Evolutionary conservation across 176 grass and related monocot genomes (phyloP), one percentile per base, ranked within the genome.

Genomic region (Dactylis glomerata): DNA sequence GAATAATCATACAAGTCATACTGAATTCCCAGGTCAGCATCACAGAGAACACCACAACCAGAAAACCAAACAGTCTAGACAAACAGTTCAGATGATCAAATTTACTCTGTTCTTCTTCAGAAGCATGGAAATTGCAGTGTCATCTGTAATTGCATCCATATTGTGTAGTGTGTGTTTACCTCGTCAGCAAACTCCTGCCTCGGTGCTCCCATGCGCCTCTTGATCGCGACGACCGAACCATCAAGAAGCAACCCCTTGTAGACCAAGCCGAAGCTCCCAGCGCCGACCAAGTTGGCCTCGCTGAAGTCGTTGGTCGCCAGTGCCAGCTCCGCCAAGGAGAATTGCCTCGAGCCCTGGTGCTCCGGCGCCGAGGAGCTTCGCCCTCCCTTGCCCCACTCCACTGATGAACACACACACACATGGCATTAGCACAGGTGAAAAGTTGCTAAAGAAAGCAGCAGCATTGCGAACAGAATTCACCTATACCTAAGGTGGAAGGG

Each of bases 211-310:
- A 65, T 55, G 57, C 93, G 91, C 55, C 77, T 92, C 90, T 98
- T 98, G 75, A 98, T 90, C 2, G 91, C 96, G 13, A 98, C 96
- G 62, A 98, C 70, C 0, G 93, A 93, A 68, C 91, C 96, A 28
- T 98, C 96, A 69, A 92, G 87, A 76, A 98, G 93, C 85, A 98
- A 57, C 22, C 93, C 96, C 89, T 92, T 98, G 87, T 98, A 98
- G n/a, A 98, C 93, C 24, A 94, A 55, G 0, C 96, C 96, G 12
- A 98, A 98, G 70, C 91, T 94, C 65, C 96, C 96, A 0, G 83
- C 83, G 6, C 96, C 96, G 4, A 98, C 91, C 41, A 95, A 38
- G 87, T 98, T 95, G 14, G 57, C 83, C 51, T 92, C 91, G 44
- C 79, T 81, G 76, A 98, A 98, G 86, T 90, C 87, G 54, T 91